A percentile compares a stretch with the other conserved stretches of the same genome.
Conservation (phyloP, 75 land plant genomes). For the Cupressus sempervirens region DNA sequence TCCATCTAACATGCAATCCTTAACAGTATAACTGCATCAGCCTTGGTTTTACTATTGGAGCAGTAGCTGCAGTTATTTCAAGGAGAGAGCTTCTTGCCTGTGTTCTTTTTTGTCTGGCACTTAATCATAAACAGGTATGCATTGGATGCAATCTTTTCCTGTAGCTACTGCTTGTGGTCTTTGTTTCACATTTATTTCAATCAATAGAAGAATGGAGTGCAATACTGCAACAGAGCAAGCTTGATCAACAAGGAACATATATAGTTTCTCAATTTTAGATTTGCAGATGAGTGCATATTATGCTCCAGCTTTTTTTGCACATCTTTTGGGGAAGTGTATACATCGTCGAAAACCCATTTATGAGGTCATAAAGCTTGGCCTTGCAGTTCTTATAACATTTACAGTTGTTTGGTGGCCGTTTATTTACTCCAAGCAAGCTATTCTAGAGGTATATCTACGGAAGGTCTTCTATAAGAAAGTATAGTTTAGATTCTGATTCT, state of each 20-base stretch:
- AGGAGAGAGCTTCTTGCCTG: conserved; percentile 64
- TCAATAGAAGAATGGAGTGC: not conserved
- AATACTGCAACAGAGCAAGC: not conserved
- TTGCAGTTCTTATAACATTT: conserved; percentile 70
- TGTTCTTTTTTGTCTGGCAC: conserved; percentile 67
- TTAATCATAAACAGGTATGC: conserved; percentile 93
- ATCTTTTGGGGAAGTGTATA: conserved; percentile 86
- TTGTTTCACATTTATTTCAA: conserved; percentile 5
- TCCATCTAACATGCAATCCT: not conserved
- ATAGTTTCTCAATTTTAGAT: not conserved
- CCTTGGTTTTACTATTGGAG: conserved; percentile 81
- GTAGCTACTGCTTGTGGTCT: not conserved
- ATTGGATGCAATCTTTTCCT: not conserved
- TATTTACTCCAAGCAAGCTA: conserved; percentile 52
- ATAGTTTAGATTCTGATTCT: not conserved
- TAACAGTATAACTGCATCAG: conserved; percentile 93
- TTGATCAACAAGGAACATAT: not conserved
- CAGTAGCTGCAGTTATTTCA: conserved; percentile 68
- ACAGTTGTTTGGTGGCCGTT: conserved; percentile 88
- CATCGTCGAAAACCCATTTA: conserved; percentile 49
- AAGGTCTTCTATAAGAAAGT: not conserved
- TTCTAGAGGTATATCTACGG: conserved; percentile 35
- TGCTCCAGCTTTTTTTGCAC: conserved; percentile 93
- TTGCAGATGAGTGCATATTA: conserved; percentile 95
- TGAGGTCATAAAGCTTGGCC: conserved; percentile 66